Percentiles rank a stretch among this genome's conserved stretches.
Evolutionary conservation across 2,329 filamentous ascomycete genomes (phyloP).

Genomic region (Magnaporthiopsis poae): DNA sequence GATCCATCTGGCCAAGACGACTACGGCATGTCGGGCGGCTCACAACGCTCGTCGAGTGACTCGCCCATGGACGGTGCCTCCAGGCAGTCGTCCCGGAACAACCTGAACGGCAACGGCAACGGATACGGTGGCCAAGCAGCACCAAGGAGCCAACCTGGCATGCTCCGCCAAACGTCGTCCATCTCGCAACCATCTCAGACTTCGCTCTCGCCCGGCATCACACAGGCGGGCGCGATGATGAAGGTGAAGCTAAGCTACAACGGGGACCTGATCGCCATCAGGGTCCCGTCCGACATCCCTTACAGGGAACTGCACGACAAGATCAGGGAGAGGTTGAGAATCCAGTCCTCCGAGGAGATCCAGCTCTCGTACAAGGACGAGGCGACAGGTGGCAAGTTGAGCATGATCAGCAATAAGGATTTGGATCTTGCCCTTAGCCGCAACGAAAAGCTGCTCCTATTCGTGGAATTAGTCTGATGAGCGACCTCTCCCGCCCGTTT

Average conservation of each 20-base stretch:
- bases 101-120: constrained; percentile 43
- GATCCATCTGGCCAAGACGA: constrained; percentile 62
- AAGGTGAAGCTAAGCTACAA: constrained; percentile 95
- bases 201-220: constrained; percentile 42
- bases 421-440: constrained; percentile 69
- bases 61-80: constrained; percentile 52
- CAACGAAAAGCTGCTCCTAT: constrained; percentile 79
- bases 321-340: constrained; percentile 72
- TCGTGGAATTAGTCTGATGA: constrained; percentile 46
- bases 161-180: constrained; percentile 36
- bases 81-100: constrained; percentile 55
- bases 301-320: constrained; percentile 74
- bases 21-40: constrained; percentile 63
- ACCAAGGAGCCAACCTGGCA: constrained; percentile 27
- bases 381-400: constrained; percentile 61
- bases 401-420: constrained; percentile 69
- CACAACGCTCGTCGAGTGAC: constrained; percentile 55
- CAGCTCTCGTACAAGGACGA: constrained; percentile 82
- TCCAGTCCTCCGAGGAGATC: constrained; percentile 58
- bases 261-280: constrained; percentile 82
- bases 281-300: constrained; percentile 70
- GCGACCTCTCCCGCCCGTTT: not conserved
- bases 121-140: constrained; percentile 45
- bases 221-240: constrained; percentile 47
- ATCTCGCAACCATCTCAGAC: constrained; percentile 45